Evolutionary conservation across 805 yeast species (phyloP).

Genomic region (Yarrowia divulgata): DNA sequence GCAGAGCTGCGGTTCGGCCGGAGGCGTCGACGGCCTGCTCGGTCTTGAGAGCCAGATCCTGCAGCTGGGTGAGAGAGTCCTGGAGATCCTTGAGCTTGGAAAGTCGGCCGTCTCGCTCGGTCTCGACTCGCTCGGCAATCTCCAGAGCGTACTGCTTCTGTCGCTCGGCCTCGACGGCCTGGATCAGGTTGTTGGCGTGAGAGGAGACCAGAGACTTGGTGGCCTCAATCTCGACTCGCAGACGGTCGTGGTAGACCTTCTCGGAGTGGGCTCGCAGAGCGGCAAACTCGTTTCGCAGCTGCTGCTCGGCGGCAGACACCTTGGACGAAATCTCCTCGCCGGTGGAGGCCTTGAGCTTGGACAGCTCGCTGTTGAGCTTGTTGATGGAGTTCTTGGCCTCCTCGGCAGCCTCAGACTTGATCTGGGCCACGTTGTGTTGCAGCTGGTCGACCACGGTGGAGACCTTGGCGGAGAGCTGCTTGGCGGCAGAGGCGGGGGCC

Average conservation of each 20-base stretch:
- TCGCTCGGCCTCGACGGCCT: constrained; percentile 70
- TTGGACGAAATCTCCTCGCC: constrained; percentile 44
- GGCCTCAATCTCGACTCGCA: constrained; percentile 64
- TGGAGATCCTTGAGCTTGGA: constrained; percentile 69
- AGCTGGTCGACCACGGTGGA: constrained; percentile 44
- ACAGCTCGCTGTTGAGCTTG: constrained; percentile 41
- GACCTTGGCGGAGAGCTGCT: constrained; percentile 45
- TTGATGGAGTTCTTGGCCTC: constrained; percentile 37
- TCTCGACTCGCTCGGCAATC: constrained; percentile 65
- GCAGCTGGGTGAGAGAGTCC: constrained; percentile 63
- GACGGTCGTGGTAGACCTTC: constrained; percentile 38
- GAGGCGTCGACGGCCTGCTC: constrained; percentile 53
- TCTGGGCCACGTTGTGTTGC: constrained; percentile 44
- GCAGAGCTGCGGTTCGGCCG: constrained; percentile 54
- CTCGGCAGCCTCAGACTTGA: constrained; percentile 41
- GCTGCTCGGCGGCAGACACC: constrained; percentile 69
- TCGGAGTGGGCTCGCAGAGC: constrained; percentile 37
- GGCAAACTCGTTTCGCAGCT: constrained; percentile 57
- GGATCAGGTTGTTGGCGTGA: constrained; percentile 76
- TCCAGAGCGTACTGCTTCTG: constrained; percentile 69
- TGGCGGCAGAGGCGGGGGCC: constrained; percentile 40
- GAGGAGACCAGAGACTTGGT: constrained; percentile 68
- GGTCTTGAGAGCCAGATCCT: constrained; percentile 51
- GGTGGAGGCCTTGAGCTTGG: constrained; percentile 40
- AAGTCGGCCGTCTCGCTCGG: constrained; percentile 81